Evolutionary conservation across 2,329 filamentous ascomycete species (phyloP).

Genomic region (Pseudogymnoascus sp.): DNA sequence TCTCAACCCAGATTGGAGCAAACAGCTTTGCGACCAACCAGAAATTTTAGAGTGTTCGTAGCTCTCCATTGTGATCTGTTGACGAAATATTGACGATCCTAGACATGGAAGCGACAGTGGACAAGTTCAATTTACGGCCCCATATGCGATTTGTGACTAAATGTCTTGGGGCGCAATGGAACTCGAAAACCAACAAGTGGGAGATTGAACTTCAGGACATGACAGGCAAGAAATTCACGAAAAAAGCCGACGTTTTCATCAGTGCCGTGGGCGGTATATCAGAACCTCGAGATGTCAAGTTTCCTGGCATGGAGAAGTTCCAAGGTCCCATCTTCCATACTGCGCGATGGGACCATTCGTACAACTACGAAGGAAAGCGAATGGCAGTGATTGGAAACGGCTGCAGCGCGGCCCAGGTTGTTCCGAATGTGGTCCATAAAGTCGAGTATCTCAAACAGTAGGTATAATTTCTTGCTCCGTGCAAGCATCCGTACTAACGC

Average conservation of each 20-base stretch:
- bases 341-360: conserved; percentile 23
- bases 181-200: conserved; percentile 20
- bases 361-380: conserved; percentile 21
- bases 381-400: conserved; percentile 28
- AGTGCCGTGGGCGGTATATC: conserved; percentile 24
- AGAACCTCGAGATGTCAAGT: conserved; percentile 20
- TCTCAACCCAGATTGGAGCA: conserved; percentile 33
- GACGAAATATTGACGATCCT: neutral
- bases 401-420: conserved; percentile 27
- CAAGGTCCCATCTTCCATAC: conserved; percentile 25
- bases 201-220: conserved; percentile 22
- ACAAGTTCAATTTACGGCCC: conserved; percentile 25
- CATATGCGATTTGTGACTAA: conserved; percentile 22
- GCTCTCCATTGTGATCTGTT: neutral
- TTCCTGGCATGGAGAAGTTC: conserved; percentile 25
- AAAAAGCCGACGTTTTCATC: conserved; percentile 20
- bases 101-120: conserved; percentile 26
- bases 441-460: conserved; percentile 23
- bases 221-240: conserved; percentile 19
- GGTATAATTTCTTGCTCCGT: neutral
- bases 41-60: conserved; percentile 8
- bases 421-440: conserved; percentile 20
- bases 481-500: neutral
- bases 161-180: conserved; percentile 21
- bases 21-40: conserved; percentile 21